These are phyloP conservation scores for Spathaspora gorwiae DNA, from an alignment of 805 yeast genomes.

Conservation along the genomic window DNA sequence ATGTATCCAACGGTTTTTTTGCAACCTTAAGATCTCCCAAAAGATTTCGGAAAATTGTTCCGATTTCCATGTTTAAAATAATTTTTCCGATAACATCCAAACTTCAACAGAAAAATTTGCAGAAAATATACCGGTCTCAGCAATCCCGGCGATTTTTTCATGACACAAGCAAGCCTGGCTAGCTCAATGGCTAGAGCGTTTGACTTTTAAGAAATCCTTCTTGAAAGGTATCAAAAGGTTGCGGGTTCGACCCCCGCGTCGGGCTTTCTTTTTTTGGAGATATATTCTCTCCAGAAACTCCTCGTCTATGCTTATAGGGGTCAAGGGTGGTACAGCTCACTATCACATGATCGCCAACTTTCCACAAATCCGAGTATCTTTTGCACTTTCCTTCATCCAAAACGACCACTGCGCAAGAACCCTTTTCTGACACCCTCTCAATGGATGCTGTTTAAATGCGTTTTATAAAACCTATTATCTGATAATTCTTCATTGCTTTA, in stretches of 20 bases:
- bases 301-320: no score
- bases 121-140: not conserved
- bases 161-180: conserved; percentile 1
- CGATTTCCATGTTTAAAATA: not conserved
- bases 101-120: not conserved
- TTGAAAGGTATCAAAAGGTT: conserved; percentile 3
- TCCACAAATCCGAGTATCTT: no score
- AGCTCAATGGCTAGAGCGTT: conserved; percentile 14
- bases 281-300: no score
- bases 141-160: not conserved
- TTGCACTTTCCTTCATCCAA: no score
- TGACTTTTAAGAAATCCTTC: conserved; percentile 9
- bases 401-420: no score
- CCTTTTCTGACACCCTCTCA: no score
- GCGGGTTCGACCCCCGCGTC: conserved; percentile 7
- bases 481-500: no score
- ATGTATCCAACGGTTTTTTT: not conserved
- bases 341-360: no score
- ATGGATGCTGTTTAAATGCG: no score
- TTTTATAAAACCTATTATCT: no score
- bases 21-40: not conserved
- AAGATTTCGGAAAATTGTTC: not conserved
- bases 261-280: not conserved
- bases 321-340: no score
- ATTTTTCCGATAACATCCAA: not conserved